Evolutionary conservation across 768 basidiomycete genomes (phyloP).

Genomic region (Naganishia vaughanmartiniae): DNA sequence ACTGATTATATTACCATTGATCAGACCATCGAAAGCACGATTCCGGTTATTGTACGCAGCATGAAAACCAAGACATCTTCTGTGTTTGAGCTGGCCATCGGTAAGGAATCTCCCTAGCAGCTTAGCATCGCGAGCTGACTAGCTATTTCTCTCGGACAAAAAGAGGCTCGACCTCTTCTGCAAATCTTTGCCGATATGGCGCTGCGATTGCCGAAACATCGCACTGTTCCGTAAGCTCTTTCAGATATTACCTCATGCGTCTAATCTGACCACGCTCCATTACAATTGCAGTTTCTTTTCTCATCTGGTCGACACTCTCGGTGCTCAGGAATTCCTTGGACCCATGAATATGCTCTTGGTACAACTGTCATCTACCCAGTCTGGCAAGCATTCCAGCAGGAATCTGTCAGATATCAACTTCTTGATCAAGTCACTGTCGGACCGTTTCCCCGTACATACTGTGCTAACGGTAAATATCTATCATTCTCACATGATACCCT

Average conservation of each 20-base stretch:
- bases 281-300: slow-evolving; percentile 69
- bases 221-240: slow-evolving; percentile 62
- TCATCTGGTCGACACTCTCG: slow-evolving; percentile 79
- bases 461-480: neutral
- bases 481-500: slow-evolving; percentile 55
- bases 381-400: slow-evolving; percentile 9
- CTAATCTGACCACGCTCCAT: slow-evolving; percentile 9
- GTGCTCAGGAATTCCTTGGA: slow-evolving; percentile 72
- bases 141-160: neutral
- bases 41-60: slow-evolving; percentile 86
- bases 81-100: slow-evolving; percentile 64
- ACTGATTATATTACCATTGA: neutral
- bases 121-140: neutral
- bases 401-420: slow-evolving; percentile 4
- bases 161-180: slow-evolving; percentile 70
- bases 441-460: slow-evolving; percentile 15
- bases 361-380: neutral
- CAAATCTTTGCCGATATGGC: slow-evolving; percentile 91
- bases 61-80: slow-evolving; percentile 62
- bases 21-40: slow-evolving; percentile 82
- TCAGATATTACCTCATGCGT: slow-evolving; percentile 55
- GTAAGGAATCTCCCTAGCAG: slow-evolving; percentile 34
- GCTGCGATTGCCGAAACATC: slow-evolving; percentile 85
- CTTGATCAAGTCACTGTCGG: slow-evolving; percentile 19
- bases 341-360: slow-evolving; percentile 75